Conservation (phyloP, 2,329 filamentous ascomycete genomes). For the Davidsoniella virescens region DNA sequence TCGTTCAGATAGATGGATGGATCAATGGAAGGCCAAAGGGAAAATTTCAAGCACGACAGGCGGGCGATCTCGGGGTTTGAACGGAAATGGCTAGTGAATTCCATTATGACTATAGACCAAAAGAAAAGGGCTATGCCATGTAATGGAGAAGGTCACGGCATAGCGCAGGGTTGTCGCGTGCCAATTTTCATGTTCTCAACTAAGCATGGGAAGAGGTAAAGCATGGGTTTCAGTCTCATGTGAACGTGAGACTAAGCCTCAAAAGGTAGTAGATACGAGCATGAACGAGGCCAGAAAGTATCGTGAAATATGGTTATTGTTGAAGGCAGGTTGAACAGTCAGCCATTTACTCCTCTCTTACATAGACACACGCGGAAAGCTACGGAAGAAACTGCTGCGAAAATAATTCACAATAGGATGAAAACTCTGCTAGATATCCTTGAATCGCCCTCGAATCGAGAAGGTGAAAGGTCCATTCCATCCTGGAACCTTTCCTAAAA, state of each 20-base stretch:
- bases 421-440: neutral
- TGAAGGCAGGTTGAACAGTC: no score
- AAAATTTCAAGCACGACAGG: neutral
- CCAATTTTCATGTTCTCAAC: neutral
- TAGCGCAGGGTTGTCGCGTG: constrained; percentile 4
- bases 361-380: no score
- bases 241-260: neutral
- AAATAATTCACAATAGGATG: neutral
- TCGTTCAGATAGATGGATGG: no score
- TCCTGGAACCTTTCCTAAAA: constrained; percentile 2
- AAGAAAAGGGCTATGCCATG: no score
- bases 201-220: no score
- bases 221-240: neutral
- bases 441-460: neutral
- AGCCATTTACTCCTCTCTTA: no score
- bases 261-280: no score
- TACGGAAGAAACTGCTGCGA: neutral
- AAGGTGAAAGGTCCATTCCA: neutral
- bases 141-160: neutral
- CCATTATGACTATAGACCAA: no score
- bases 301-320: no score
- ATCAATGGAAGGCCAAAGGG: no score
- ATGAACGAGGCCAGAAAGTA: no score
- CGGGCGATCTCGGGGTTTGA: neutral
- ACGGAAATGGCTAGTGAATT: neutral